phyloP scores from a whole-genome alignment of 2,329 filamentous ascomycete species.

The Dactylella cylindrospora region DNA sequence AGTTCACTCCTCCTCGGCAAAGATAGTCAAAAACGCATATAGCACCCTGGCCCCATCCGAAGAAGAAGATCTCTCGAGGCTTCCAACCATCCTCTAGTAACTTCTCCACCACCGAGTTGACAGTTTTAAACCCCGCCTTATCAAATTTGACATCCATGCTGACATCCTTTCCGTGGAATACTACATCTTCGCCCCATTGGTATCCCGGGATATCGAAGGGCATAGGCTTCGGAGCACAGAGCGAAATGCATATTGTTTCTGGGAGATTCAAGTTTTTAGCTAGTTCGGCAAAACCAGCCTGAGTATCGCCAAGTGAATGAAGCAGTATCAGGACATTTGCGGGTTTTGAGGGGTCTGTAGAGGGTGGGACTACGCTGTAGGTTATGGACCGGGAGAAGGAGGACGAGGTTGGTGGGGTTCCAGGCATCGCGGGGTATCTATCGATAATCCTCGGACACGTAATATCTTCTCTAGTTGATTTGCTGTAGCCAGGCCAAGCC shows the following conservation, averaged over 20 bases:
- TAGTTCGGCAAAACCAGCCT: constrained; percentile 68
- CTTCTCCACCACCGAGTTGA: constrained; percentile 55
- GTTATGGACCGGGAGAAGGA: constrained; percentile 57
- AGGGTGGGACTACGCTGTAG: constrained; percentile 54
- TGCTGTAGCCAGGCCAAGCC: too few relatives aligned
- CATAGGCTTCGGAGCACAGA: constrained; percentile 70
- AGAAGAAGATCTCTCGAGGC: constrained; percentile 57
- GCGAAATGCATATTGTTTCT: constrained; percentile 72
- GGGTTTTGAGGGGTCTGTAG: constrained; percentile 57
- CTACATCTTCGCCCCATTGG: constrained; percentile 64
- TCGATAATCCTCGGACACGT: too few relatives aligned
- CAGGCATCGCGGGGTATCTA: constrained; percentile 48
- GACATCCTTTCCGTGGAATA: constrained; percentile 56
- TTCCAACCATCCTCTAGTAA: constrained; percentile 55
- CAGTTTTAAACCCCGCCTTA: constrained; percentile 59
- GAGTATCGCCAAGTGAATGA: constrained; percentile 79
- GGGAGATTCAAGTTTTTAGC: constrained; percentile 70
- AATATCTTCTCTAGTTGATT: too few relatives aligned
- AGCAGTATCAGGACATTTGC: constrained; percentile 77
- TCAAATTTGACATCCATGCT: constrained; percentile 58
- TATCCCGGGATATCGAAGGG: constrained; percentile 69
- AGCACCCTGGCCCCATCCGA: constrained; percentile 62
- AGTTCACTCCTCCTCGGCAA: constrained; percentile 21
- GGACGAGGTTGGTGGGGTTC: constrained; percentile 52
- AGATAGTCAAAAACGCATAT: constrained; percentile 58